Evolutionary conservation across 176 grass and related monocot genomes (phyloP).

Genomic region (Miscanthus lutarioriparius): DNA sequence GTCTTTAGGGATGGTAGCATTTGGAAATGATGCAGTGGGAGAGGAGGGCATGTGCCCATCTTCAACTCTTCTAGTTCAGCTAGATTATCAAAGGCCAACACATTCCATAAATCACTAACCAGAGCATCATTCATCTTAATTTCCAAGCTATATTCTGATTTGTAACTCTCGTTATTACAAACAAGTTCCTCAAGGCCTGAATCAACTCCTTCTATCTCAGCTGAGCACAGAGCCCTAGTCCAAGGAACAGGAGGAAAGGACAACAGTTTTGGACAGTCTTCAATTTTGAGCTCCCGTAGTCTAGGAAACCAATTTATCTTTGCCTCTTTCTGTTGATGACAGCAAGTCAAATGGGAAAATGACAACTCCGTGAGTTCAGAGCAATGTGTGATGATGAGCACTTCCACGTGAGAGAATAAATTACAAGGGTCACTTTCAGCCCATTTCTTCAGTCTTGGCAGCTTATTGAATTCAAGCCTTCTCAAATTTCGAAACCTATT

Average conservation of each 20-base stretch:
- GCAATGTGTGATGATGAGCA: not conserved
- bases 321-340: not conserved
- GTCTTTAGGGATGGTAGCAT: not conserved
- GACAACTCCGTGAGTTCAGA: not conserved
- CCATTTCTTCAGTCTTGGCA: not conserved
- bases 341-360: not conserved
- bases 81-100: conserved; percentile 7
- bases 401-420: not conserved
- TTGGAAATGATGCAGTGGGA: not conserved
- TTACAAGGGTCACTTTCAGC: not conserved
- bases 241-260: not conserved
- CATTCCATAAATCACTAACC: not conserved
- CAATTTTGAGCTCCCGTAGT: not conserved
- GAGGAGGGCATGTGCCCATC: not conserved
- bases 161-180: not conserved
- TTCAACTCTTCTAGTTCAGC: not conserved
- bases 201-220: fast-evolving
- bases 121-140: not conserved
- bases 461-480: not conserved
- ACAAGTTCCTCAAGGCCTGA: fast-evolving
- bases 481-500: not conserved
- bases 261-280: not conserved
- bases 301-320: not conserved
- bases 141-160: not conserved
- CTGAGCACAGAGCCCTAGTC: not conserved